A percentile compares a stretch with the other conserved stretches of the same genome.
phyloP scores from a whole-genome alignment of 257 asterid species.

The Fraxinus anomala region DNA sequence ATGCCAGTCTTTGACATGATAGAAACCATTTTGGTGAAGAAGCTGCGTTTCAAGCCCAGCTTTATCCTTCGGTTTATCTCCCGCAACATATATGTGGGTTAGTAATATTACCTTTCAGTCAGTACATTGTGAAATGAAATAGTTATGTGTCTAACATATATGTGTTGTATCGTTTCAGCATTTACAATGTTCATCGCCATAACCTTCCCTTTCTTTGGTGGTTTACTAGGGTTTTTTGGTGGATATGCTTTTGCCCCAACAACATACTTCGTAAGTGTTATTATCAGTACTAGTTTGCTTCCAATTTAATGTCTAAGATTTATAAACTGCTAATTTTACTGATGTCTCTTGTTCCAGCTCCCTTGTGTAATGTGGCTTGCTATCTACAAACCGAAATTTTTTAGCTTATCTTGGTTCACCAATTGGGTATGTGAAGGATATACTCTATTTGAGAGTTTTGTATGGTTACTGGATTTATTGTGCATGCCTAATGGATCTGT shows the following conservation, averaged over 20 bases:
- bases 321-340: background rate
- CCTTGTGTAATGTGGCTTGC: conserved; percentile 36
- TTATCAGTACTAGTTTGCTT: background rate
- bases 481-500: background rate
- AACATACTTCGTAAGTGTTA: conserved; percentile 44
- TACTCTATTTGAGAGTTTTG: background rate
- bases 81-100: conserved; percentile 41
- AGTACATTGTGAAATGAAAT: background rate
- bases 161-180: background rate
- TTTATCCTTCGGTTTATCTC: conserved; percentile 34
- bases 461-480: background rate
- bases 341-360: conserved; percentile 22
- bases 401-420: conserved; percentile 30
- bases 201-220: conserved; percentile 52
- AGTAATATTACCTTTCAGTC: conserved; percentile 12
- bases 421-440: conserved; percentile 24
- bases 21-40: conserved; percentile 47
- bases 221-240: conserved; percentile 51
- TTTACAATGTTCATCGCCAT: conserved; percentile 36
- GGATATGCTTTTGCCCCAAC: conserved; percentile 56
- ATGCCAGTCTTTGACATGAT: conserved; percentile 57
- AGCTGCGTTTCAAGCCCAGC: conserved; percentile 40
- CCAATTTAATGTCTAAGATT: background rate
- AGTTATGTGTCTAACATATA: background rate
- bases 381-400: conserved; percentile 28